A percentile compares a stretch with the other conserved stretches of the same genome.
phyloP scores from a whole-genome alignment of 1,139 yeast species.

The Debaryomyces coudertii region DNA sequence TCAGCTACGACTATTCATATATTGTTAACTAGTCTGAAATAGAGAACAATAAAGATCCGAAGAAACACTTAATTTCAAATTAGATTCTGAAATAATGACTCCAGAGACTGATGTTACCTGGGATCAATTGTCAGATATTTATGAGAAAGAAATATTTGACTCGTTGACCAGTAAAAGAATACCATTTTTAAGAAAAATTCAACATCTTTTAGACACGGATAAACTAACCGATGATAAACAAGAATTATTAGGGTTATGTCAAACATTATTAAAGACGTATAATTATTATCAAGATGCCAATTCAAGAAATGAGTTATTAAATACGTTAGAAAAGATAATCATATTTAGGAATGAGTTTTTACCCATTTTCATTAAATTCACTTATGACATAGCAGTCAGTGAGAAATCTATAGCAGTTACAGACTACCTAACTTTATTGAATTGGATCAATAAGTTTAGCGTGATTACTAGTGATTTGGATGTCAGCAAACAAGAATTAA shows the following conservation, averaged over 20 bases:
- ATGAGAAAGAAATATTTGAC: slow-evolving; percentile 30
- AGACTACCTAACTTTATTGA: slow-evolving; percentile 57
- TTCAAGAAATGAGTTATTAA: slow-evolving; percentile 46
- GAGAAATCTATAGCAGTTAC: slow-evolving; percentile 49
- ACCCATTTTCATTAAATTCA: slow-evolving; percentile 37
- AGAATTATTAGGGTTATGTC: slow-evolving; percentile 26
- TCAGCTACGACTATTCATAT: not conserved
- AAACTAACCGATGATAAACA: slow-evolving; percentile 20
- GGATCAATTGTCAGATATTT: slow-evolving; percentile 25
- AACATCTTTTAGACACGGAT: slow-evolving; percentile 16
- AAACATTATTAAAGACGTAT: slow-evolving; percentile 45
- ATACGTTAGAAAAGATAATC: slow-evolving; percentile 39
- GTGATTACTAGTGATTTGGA: slow-evolving; percentile 25
- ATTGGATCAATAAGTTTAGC: slow-evolving; percentile 49
- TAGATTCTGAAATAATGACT: slow-evolving; percentile 7
- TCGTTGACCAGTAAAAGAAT: slow-evolving; percentile 41
- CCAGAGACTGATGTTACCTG: slow-evolving; percentile 18
- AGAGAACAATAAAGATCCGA: not conserved
- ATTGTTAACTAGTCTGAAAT: not conserved
- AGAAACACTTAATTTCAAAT: slow-evolving; percentile 4
- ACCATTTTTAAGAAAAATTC: slow-evolving; percentile 27
- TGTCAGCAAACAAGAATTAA: slow-evolving; percentile 14
- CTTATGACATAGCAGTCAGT: slow-evolving; percentile 35
- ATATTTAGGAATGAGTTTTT: slow-evolving; percentile 34
- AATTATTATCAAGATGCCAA: slow-evolving; percentile 54